Conservation (phyloP, 257 asterid genomes). For the Solanum tarapatanum region DNA sequence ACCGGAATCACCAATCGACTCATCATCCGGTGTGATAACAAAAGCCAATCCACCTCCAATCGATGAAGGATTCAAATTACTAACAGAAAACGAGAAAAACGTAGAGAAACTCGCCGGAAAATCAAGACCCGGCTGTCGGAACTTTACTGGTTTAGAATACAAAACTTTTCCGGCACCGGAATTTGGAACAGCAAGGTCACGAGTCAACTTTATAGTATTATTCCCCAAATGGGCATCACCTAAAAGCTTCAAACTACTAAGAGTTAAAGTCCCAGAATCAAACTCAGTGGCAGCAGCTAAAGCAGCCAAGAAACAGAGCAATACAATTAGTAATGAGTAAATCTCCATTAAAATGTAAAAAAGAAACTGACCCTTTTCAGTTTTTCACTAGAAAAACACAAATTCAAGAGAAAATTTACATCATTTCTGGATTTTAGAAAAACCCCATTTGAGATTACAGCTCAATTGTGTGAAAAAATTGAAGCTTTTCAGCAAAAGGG, state of each 20-base stretch:
- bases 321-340: not conserved
- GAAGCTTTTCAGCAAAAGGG: not conserved
- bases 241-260: slow-evolving; percentile 51
- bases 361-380: not conserved
- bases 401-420: not conserved
- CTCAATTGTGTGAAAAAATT: not conserved
- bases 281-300: slow-evolving; percentile 19
- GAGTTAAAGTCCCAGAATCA: slow-evolving; percentile 45
- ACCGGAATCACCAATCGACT: slow-evolving; percentile 51
- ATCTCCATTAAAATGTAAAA: slow-evolving; percentile 3
- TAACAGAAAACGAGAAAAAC: slow-evolving; percentile 57
- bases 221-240: slow-evolving; percentile 73
- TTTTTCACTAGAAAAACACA: not conserved
- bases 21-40: slow-evolving; percentile 53
- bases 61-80: slow-evolving; percentile 59
- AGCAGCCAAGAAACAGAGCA: not conserved
- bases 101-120: slow-evolving; percentile 51
- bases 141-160: slow-evolving; percentile 46
- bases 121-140: slow-evolving; percentile 35
- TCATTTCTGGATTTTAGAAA: not conserved
- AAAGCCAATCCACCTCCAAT: slow-evolving; percentile 81
- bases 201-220: slow-evolving; percentile 53
- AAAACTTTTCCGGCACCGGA: slow-evolving; percentile 67
- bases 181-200: slow-evolving; percentile 58
- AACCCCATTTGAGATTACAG: not conserved